phyloP scores from a whole-genome alignment of 441 rosid species.

The Gossypium trilobum region DNA sequence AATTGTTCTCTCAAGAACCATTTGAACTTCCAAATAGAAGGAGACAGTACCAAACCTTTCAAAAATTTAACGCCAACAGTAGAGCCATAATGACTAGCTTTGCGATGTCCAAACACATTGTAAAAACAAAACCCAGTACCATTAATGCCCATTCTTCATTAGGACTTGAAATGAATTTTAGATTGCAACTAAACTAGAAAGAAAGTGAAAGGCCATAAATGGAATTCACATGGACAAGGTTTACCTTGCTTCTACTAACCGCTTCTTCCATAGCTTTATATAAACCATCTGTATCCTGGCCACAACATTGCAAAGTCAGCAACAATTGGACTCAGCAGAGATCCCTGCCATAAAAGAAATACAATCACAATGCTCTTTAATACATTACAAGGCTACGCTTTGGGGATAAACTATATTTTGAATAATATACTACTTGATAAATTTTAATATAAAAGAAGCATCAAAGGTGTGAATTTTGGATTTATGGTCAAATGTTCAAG shows the following conservation, averaged over 20 bases:
- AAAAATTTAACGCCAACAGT: background rate
- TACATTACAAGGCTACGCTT: constrained; percentile 29
- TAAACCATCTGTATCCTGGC: constrained; percentile 66
- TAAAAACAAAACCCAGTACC: background rate
- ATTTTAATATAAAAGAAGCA: background rate
- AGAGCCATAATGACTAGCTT: background rate
- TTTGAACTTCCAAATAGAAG: constrained; percentile 1
- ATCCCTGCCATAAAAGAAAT: constrained; percentile 53
- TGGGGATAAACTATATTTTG: constrained; percentile 20
- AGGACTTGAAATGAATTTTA: constrained; percentile 6
- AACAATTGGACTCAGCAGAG: constrained; percentile 54
- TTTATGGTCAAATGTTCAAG: background rate
- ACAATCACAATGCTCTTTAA: constrained; percentile 48
- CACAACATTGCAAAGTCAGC: constrained; percentile 80
- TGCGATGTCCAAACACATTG: background rate
- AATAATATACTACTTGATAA: constrained; percentile 1
- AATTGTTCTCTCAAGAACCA: background rate
- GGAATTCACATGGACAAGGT: constrained; percentile 6
- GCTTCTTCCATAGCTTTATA: constrained; percentile 54
- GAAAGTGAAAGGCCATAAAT: constrained; percentile 7
- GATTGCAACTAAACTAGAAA: background rate
- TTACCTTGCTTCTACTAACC: constrained; percentile 57
- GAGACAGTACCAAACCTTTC: background rate
- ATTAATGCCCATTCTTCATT: background rate
- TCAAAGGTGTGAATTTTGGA: background rate